Evolutionary conservation across 2,329 filamentous ascomycete species (phyloP).

Genomic region (Nannizzia gypsea): DNA sequence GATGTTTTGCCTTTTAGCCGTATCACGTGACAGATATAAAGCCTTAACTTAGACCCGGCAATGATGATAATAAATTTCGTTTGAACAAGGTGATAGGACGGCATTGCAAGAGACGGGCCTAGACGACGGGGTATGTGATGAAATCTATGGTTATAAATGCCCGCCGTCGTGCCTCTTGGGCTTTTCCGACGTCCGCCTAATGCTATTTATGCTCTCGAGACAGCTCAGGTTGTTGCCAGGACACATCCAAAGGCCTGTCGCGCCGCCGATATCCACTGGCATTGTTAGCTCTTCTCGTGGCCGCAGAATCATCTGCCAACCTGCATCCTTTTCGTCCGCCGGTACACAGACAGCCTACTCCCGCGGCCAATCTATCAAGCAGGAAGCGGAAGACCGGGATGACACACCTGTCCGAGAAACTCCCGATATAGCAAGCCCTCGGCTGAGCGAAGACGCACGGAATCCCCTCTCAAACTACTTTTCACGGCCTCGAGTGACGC

Average conservation of each 20-base stretch:
- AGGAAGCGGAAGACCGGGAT: background rate
- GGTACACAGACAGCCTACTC: background rate
- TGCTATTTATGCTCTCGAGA: slow-evolving; percentile 2
- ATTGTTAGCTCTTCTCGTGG: background rate
- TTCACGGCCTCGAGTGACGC: background rate
- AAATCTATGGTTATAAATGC: background rate
- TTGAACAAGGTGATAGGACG: background rate
- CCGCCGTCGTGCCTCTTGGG: background rate
- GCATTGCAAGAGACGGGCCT: background rate
- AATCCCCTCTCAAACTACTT: background rate
- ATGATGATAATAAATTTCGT: background rate
- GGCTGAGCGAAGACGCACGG: background rate
- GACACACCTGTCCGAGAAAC: background rate
- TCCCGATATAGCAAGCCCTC: background rate
- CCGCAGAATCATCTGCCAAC: background rate
- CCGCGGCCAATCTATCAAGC: background rate
- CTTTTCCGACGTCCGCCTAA: background rate
- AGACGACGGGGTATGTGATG: background rate
- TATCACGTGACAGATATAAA: slow-evolving; percentile 1
- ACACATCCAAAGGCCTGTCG: background rate
- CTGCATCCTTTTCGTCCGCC: background rate
- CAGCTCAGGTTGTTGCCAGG: background rate
- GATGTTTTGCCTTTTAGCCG: background rate
- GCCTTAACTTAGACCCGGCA: background rate
- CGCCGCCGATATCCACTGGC: background rate